phyloP scores from a whole-genome alignment of 495 filamentous ascomycete species.

The Xylaria cubensis region DNA sequence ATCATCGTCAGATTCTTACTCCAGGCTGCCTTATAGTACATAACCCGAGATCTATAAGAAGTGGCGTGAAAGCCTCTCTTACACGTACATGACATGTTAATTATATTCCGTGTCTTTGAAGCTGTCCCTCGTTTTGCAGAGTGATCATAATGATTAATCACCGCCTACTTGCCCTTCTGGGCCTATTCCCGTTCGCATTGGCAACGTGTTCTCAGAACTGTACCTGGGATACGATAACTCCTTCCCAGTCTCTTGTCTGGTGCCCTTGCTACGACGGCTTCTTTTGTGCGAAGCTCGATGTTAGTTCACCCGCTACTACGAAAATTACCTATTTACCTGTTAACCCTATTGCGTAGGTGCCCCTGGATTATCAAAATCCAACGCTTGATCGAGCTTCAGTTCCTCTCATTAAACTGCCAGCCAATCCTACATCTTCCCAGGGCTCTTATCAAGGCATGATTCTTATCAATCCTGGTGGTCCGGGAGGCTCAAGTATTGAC shows the following conservation, averaged over 20 bases:
- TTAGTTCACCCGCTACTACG: background rate
- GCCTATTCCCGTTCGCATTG: background rate
- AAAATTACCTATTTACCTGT: background rate
- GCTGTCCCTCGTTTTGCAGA: background rate
- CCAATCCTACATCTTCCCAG: slow-evolving; percentile 34
- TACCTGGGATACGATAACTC: slow-evolving; percentile 27
- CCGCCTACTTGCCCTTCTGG: background rate
- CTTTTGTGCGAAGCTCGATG: slow-evolving; percentile 28
- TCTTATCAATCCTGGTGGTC: slow-evolving; percentile 49
- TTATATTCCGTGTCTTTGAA: background rate
- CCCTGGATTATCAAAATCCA: slow-evolving; percentile 27
- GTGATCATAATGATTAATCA: background rate
- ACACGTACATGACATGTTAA: background rate
- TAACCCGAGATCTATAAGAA: slow-evolving; percentile 8
- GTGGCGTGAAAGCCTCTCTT: background rate
- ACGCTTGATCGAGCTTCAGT: slow-evolving; percentile 19
- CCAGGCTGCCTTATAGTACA: background rate
- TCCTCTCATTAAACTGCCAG: slow-evolving; percentile 31
- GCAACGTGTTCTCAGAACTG: slow-evolving; percentile 19
- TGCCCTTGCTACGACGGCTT: slow-evolving; percentile 26
- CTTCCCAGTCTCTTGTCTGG: slow-evolving; percentile 25
- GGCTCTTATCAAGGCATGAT: slow-evolving; percentile 38
- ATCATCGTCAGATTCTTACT: background rate
- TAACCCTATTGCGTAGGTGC: slow-evolving; percentile 22
- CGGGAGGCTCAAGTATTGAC: slow-evolving; percentile 44